Conservation (phyloP, 2,329 filamentous ascomycete species). For the Drechslerella coelobrocha region DNA sequence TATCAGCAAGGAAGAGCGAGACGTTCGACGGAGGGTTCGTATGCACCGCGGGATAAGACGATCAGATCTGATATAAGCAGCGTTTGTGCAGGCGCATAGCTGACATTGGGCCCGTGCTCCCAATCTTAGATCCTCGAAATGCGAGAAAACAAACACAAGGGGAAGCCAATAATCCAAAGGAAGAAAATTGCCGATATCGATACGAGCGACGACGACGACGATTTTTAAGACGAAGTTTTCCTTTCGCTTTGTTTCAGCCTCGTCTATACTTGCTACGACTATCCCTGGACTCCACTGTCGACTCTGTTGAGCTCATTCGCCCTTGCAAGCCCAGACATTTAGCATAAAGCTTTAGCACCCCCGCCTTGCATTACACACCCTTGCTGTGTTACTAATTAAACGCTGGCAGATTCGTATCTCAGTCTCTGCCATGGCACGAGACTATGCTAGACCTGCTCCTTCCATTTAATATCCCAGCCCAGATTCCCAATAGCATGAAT, state of each 20-base stretch:
- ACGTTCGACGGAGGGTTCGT: conserved; percentile 43
- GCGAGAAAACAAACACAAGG: conserved; percentile 46
- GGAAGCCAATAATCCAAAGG: conserved; percentile 33
- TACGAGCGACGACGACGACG: conserved; percentile 40
- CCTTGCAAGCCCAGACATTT: too few species aligned
- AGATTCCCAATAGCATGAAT: background rate
- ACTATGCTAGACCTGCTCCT: too few species aligned
- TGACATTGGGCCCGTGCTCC: conserved; percentile 21
- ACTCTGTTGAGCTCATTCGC: too few species aligned
- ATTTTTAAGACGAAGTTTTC: conserved; percentile 19
- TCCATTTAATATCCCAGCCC: background rate
- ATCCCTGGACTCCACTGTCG: background rate
- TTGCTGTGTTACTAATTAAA: background rate
- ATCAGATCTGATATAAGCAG: conserved; percentile 24
- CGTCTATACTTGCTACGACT: background rate
- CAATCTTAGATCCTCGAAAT: conserved; percentile 33
- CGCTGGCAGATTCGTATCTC: background rate
- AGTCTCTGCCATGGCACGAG: background rate
- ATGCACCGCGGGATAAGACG: conserved; percentile 2
- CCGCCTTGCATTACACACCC: too few species aligned
- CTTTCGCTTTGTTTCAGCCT: background rate
- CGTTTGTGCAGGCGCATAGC: background rate
- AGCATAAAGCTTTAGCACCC: too few species aligned
- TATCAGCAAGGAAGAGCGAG: conserved; percentile 43
- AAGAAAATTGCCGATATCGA: conserved; percentile 19